Base-by-base conservation (phyloP, 2,329 filamentous ascomycete species). In the Fusarium lateritium region DNA sequence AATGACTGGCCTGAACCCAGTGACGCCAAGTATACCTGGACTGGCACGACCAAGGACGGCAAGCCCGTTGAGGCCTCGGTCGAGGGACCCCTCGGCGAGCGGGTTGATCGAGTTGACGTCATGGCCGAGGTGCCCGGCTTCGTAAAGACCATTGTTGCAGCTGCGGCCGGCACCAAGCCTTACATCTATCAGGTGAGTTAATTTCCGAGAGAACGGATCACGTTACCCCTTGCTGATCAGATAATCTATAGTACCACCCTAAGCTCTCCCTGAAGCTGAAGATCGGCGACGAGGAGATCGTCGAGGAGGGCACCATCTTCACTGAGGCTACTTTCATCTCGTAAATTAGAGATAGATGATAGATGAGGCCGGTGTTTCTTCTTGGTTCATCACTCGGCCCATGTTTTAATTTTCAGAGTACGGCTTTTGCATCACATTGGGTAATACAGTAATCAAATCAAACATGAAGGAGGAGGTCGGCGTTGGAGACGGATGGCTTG, bases 311-410 rank as follows among this genome's bases (percentile, higher is more conserved):
- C 47, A 84, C 82, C 46, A 82, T 97, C 56, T 97, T 97, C 81
- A 89, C 88, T 59, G 96, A 99, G 83, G 94, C 96, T 4, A 98
- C 94, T n/a, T 99, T 98, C 83, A 97, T 99, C 81, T 94, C 92
- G 53, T 91, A 26, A 83, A 67, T 80, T 78, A 73, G 71, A 56
- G 31, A 39, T 39, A 56, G 53, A 64, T 11, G 44, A 26, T 39
- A 43, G 43, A 65, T 38, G 22, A 15, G 45, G 22, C 40, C 39
- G 44, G 39, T 38, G 13, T 49, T 36, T 34, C 26, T 46, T 33
- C 44, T 21, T 17, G 54, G 42, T 61, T 56, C 40, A 44, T 56
- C 22, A 52, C 57, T 52, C 21, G 45, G 28, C 42, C 21, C 36
- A n/a, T 31, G 26, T 45, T 44, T 50, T 42, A 51, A 17, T 56